Evolutionary conservation across 2,329 filamentous ascomycete genomes (phyloP), one percentile per base, ranked within the genome.

Genomic region (Ophiostoma ulmi): DNA sequence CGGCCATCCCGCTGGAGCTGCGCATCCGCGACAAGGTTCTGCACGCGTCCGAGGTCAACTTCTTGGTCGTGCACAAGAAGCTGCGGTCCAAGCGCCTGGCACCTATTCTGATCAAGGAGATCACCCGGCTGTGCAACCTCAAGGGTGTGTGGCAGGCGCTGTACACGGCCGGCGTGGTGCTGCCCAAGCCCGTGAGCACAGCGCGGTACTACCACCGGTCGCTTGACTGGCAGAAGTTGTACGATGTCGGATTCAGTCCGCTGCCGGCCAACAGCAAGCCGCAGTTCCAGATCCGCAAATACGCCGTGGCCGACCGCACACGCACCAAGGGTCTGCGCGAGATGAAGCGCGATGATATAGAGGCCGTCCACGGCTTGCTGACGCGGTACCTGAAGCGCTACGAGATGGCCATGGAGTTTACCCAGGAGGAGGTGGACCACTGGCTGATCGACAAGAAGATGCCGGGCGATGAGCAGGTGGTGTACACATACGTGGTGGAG

Each of bases 51-150:
- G 95, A 99, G 80, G 95, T 99, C 81, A 99, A 99, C 83, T 99
- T 98, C 81, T 89, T 99, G 75, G 97, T 94, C 77, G 90, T 99
- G 70, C 95, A 99, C 85, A 98, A 98, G 85, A 98, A 98, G 82
- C 88, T 99, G 41, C 92, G 95, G 68, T 89, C 91, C 71, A 97
- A 98, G 83, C 90, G 95, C 70, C 88, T 99, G 63, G 90, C 95
- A 0, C 95, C 95, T 0, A 91, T 98, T 1, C 87, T 99, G 69
- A 99, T 99, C 84, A 97, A 97, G 80, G 95, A 99, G 79, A 93
- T 99, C 76, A 99, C 95, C 5, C 90, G 95, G 67, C 87, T 93
- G 74, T 97, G 93, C 83, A 96, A 98, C 80, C 81, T 93, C 67
- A 85, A 91, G 74, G 91, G 90, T 71, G 90, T 96, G 74, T 98